A percentile compares a stretch with the other conserved stretches of the same genome.
These are phyloP conservation scores for Colletotrichum phormii DNA, from an alignment of 2,329 filamentous ascomycete species.

Conservation along the genomic window DNA sequence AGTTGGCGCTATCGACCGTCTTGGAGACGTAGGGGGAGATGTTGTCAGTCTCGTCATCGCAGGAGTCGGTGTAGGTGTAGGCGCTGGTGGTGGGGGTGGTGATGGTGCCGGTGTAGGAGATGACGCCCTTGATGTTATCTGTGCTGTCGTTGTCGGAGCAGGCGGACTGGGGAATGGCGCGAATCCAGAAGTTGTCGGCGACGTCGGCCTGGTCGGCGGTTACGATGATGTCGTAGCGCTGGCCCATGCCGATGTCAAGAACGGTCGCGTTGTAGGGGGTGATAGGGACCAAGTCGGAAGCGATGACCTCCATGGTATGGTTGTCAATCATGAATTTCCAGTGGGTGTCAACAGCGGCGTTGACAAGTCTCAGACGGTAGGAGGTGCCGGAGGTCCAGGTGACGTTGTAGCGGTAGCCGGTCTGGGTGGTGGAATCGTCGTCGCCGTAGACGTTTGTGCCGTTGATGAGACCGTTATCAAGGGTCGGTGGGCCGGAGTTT, in stretches of 20 bases:
- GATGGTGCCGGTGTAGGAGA: slow-evolving; percentile 52
- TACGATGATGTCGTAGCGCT: slow-evolving; percentile 61
- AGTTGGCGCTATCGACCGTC: slow-evolving; percentile 44
- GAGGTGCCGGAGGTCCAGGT: slow-evolving; percentile 54
- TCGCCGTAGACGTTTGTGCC: slow-evolving; percentile 53
- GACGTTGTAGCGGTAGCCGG: slow-evolving; percentile 50
- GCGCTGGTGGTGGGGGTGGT: slow-evolving; percentile 32
- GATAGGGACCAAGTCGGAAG: slow-evolving; percentile 69
- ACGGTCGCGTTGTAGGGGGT: slow-evolving; percentile 62
- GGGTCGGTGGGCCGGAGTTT: slow-evolving; percentile 46
- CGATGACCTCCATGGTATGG: slow-evolving; percentile 68
- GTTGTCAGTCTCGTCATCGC: slow-evolving; percentile 50
- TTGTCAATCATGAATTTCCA: slow-evolving; percentile 66
- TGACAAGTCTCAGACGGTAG: slow-evolving; percentile 61
- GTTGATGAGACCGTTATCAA: slow-evolving; percentile 60
- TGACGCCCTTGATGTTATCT: slow-evolving; percentile 60
- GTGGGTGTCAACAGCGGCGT: slow-evolving; percentile 56
- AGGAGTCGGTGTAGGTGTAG: slow-evolving; percentile 40
- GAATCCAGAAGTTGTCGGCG: slow-evolving; percentile 59
- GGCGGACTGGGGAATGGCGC: slow-evolving; percentile 54
- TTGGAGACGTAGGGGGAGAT: slow-evolving; percentile 49
- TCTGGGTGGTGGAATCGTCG: slow-evolving; percentile 40
- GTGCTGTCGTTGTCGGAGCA: slow-evolving; percentile 54
- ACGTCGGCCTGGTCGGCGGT: slow-evolving; percentile 48
- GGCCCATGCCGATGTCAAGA: slow-evolving; percentile 62